phyloP scores from a whole-genome alignment of 225 moss, liverwort and hornwort species.

The Takakia lepidozioides region DNA sequence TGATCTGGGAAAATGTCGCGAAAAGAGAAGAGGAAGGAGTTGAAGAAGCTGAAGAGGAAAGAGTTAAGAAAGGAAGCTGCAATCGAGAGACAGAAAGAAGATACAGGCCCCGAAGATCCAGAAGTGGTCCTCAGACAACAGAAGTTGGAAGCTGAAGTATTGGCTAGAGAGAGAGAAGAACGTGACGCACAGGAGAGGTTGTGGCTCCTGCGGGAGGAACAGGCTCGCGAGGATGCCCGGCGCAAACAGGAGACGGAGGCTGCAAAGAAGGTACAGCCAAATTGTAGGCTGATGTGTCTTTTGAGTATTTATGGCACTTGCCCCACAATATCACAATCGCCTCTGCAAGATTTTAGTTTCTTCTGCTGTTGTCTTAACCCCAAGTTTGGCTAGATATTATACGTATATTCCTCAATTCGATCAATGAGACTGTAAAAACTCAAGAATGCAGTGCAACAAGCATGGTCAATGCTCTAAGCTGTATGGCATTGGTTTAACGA shows the following conservation, averaged over 20 bases:
- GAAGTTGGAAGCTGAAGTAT: conserved; percentile 33
- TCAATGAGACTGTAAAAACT: too few species aligned
- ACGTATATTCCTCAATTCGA: too few species aligned
- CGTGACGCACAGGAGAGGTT: conserved; percentile 70
- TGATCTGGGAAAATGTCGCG: conserved; percentile 33
- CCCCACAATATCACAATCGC: too few species aligned
- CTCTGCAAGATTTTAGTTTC: too few species aligned
- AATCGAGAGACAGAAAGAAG: conserved; percentile 20
- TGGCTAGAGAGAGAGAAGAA: conserved; percentile 44
- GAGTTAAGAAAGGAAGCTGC: conserved; percentile 55
- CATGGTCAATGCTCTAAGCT: too few species aligned
- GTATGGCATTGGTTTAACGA: too few species aligned
- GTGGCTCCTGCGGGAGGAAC: conserved; percentile 73
- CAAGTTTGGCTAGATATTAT: too few species aligned
- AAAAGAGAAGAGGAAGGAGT: conserved; percentile 69
- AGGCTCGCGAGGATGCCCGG: conserved; percentile 49
- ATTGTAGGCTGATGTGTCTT: too few species aligned
- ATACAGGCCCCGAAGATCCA: conserved; percentile 10
- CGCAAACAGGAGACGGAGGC: conserved; percentile 35
- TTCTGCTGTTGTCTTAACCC: too few species aligned
- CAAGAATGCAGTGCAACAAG: too few species aligned
- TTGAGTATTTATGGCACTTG: too few species aligned
- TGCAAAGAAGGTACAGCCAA: conserved; percentile 26
- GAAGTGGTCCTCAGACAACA: conserved; percentile 32
- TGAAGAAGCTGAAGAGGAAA: conserved; percentile 72